These are phyloP conservation scores for Aspergillus aculeatus DNA, from an alignment of 2,329 filamentous ascomycete genomes.

Conservation along the genomic window DNA sequence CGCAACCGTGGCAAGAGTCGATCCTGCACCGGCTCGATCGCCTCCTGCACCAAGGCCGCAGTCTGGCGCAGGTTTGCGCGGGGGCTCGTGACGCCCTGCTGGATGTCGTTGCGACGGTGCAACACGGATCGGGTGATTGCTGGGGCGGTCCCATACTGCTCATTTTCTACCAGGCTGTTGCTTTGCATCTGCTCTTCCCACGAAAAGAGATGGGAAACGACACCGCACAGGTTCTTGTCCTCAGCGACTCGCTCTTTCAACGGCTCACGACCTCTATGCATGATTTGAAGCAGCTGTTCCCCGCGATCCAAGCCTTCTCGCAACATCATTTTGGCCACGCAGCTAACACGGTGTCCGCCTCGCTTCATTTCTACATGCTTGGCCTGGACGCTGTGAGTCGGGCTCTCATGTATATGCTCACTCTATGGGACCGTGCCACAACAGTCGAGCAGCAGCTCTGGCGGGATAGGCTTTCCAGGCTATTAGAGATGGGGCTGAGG, in stretches of 20 bases:
- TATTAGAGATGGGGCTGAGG: not conserved
- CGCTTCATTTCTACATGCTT: not conserved
- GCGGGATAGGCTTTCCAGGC: not conserved
- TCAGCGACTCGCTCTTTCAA: not conserved
- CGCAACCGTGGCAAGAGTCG: not conserved
- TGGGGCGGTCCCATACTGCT: not conserved
- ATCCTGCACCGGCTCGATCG: not conserved
- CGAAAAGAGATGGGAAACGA: not conserved
- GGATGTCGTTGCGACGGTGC: not conserved
- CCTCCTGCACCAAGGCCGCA: not conserved
- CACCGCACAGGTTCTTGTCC: not conserved
- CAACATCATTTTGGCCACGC: not conserved
- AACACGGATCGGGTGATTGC: not conserved
- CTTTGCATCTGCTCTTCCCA: not conserved
- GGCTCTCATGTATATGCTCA: not conserved
- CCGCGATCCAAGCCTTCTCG: not conserved
- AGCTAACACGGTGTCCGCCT: not conserved
- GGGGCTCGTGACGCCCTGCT: not conserved
- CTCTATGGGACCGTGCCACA: not conserved
- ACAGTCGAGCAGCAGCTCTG: not conserved
- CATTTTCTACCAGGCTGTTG: not conserved
- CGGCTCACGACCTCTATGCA: not conserved
- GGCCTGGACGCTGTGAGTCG: not conserved
- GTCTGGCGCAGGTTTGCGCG: not conserved
- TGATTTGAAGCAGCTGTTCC: not conserved